These are phyloP conservation scores for Medicago ruthenica DNA, from an alignment of 306 rosid genomes.

Conservation along the genomic window DNA sequence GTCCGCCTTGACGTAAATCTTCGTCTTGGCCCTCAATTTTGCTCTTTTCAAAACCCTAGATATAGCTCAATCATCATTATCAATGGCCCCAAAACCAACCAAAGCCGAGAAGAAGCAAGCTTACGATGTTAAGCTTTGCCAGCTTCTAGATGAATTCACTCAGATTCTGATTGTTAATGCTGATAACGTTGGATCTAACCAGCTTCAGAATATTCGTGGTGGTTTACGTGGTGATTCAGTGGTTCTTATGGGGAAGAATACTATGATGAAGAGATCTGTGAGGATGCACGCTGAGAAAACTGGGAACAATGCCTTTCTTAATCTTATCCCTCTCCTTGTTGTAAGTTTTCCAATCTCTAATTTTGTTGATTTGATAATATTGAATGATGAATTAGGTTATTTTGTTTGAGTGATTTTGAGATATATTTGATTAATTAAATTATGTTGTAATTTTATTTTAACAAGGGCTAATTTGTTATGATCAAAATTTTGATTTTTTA, in stretches of 20 bases:
- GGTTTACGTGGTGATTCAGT: slow-evolving; percentile 88
- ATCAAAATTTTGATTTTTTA: neutral
- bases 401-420: neutral
- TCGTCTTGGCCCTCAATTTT: slow-evolving; percentile 85
- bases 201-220: slow-evolving; percentile 77
- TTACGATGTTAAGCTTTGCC: slow-evolving; percentile 78
- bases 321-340: slow-evolving; percentile 81
- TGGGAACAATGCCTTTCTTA: slow-evolving; percentile 68
- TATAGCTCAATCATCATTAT: neutral
- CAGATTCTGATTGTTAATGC: slow-evolving; percentile 87
- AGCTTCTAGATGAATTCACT: slow-evolving; percentile 67
- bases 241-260: slow-evolving; percentile 95
- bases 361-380: neutral
- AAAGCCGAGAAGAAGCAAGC: slow-evolving; percentile 83
- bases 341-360: slow-evolving; percentile 39
- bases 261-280: slow-evolving; percentile 94
- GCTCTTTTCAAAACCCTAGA: neutral
- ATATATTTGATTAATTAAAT: neutral
- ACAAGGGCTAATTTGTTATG: neutral
- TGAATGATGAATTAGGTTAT: neutral
- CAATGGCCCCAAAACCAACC: slow-evolving; percentile 65
- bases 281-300: slow-evolving; percentile 76
- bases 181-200: slow-evolving; percentile 89
- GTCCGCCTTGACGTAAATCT: slow-evolving; percentile 69
- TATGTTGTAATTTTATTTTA: neutral